Evolutionary conservation across 805 yeast species (phyloP).

Genomic region (Priceomyces castillae): DNA sequence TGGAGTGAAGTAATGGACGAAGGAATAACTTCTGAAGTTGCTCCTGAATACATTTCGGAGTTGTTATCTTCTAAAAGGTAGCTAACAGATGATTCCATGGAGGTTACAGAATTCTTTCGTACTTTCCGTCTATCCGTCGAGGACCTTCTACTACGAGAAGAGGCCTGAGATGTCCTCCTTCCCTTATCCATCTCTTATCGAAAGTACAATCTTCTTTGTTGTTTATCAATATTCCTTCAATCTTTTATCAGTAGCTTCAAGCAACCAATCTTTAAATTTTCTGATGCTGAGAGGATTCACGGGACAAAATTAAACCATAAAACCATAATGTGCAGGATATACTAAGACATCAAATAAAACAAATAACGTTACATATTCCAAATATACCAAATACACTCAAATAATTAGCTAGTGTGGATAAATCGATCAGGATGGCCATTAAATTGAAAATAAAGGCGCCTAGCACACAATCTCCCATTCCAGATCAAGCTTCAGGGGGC

Average conservation of each 20-base stretch:
- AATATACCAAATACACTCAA: neutral
- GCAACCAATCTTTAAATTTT: too few species aligned
- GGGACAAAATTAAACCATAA: too few species aligned
- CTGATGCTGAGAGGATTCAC: too few species aligned
- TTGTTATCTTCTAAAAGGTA: conserved; percentile 53
- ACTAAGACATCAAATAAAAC: too few species aligned
- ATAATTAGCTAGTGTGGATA: neutral
- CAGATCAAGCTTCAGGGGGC: neutral
- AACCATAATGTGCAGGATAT: neutral
- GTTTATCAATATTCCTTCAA: too few species aligned
- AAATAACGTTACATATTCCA: neutral
- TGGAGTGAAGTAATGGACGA: conserved; percentile 76
- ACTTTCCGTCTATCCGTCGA: conserved; percentile 19
- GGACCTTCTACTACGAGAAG: conserved; percentile 18
- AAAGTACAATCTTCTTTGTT: too few species aligned
- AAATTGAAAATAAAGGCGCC: conserved; percentile 23
- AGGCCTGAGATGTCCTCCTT: conserved; percentile 4
- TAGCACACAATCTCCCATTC: conserved; percentile 6
- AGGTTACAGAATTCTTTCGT: conserved; percentile 29
- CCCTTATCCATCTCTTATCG: neutral
- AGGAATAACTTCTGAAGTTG: conserved; percentile 71
- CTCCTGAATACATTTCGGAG: conserved; percentile 75
- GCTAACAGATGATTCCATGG: conserved; percentile 28
- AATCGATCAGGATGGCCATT: conserved; percentile 12
- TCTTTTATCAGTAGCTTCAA: too few species aligned